Evolutionary conservation across 179 eudicot species (phyloP), one percentile per base, ranked within the genome.

Genomic region (Drosera spatulata): DNA sequence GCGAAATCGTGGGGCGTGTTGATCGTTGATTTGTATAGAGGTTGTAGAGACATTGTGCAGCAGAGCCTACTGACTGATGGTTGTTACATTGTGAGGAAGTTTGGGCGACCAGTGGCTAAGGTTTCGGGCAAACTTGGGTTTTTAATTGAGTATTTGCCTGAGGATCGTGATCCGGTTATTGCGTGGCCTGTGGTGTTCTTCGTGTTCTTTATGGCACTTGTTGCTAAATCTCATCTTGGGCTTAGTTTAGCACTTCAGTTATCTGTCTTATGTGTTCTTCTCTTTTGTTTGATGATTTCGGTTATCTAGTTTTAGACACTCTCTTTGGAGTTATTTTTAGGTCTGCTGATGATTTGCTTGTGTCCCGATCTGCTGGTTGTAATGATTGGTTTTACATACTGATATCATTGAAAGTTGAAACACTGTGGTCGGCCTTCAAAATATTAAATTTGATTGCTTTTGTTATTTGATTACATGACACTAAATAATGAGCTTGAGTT

Each of bases 1-100:
- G 91, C n/a, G 81, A 4, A 70, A 67, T 94, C 96, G 4, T 88
- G 95, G 94, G 97, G 85, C 38, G 97, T 88, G 66, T 58, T 91
- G 59, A 61, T 83, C 59, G 22, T 85, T 49, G 96, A 83, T 51
- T 66, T 91, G 47, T 89, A 88, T 48, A 83, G 68, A 80, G 91
- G 91, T 7, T 83, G 84, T 61, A 80, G 67, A 69, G 97, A 88
- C 56, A 79, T 91, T 40, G 80, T 82, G 60, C 83, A 79, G 59
- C 97, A 91, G 74, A 83, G 78, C 71, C 62, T 81, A 22, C 71
- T 79, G 65, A 74, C 80, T 7, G 81, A 83, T 61, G 96, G 87
- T 74, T 88, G 94, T 58, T 85, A 78, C 73, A 63, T 88, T 64
- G 88, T 82, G 46, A 56, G 66, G 61, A 83, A 85, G 60, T 53